A percentile compares a stretch with the other conserved stretches of the same genome.
Conservation (phyloP, 176 grass and related monocot genomes). For the Typha latifolia region DNA sequence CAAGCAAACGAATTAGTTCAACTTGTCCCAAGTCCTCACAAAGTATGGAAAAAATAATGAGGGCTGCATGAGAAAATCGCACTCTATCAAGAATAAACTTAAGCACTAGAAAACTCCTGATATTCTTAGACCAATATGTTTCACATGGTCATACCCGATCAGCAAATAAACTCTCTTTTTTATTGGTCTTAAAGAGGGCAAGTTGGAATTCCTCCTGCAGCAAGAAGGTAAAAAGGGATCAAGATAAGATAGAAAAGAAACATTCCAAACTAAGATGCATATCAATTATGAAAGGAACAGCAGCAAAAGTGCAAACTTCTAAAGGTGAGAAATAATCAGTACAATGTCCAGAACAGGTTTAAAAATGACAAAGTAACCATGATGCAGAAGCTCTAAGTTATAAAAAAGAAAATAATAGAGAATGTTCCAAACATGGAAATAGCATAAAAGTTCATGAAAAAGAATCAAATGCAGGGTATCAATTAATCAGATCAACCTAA, state of each 20-base stretch:
- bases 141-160: conserved; percentile 45
- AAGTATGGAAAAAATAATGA: too few species aligned
- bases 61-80: too few species aligned
- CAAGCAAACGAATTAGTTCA: too few species aligned
- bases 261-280: too few species aligned
- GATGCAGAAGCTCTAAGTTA: too few species aligned
- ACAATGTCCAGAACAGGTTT: too few species aligned
- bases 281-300: too few species aligned
- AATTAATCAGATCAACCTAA: background rate
- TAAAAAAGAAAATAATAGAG: too few species aligned
- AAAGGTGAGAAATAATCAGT: too few species aligned
- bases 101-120: background rate
- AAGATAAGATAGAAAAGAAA: background rate
- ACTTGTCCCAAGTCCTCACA: too few species aligned
- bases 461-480: background rate
- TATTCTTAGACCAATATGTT: background rate
- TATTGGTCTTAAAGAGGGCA: conserved; percentile 82
- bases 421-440: background rate
- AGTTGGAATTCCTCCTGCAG: conserved; percentile 81
- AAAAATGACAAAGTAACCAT: too few species aligned
- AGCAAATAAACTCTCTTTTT: conserved; percentile 85
- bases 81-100: background rate
- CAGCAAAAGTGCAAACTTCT: too few species aligned
- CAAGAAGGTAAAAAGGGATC: conserved; percentile 14
- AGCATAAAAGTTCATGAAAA: background rate